Percentiles rank a stretch among this genome's conserved stretches.
phyloP scores from a whole-genome alignment of 2,329 filamentous ascomycete genomes.

The Pseudocercospora fijiensis region DNA sequence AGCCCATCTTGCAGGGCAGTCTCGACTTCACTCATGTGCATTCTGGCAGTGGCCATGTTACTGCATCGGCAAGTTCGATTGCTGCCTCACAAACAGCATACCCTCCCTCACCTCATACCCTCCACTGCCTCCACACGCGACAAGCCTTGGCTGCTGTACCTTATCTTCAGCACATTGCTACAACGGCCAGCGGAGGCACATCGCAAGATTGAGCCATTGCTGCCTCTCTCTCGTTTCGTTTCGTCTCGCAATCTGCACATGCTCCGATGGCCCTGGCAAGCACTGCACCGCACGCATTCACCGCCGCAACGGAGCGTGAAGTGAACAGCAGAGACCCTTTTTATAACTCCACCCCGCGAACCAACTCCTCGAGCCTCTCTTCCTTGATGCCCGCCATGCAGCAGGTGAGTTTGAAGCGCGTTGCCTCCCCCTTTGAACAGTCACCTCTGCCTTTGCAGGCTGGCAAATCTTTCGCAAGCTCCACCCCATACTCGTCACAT shows the following conservation, averaged over 20 bases:
- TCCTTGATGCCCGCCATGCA: constrained; percentile 27
- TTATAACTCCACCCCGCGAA: constrained; percentile 25
- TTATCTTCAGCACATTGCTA: constrained; percentile 10
- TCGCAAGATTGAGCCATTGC: not conserved
- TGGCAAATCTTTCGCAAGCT: not conserved
- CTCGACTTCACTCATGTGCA: not conserved
- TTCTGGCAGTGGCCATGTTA: not conserved
- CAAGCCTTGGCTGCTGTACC: too few relatives aligned
- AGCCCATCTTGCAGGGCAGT: not conserved
- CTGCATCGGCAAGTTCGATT: not conserved
- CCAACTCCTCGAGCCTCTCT: constrained; percentile 13
- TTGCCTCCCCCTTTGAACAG: not conserved
- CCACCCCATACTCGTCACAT: too few relatives aligned
- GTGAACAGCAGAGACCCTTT: constrained; percentile 20
- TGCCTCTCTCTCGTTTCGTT: not conserved
- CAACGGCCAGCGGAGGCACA: not conserved
- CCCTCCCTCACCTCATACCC: not conserved
- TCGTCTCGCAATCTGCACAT: not conserved
- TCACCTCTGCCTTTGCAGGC: not conserved
- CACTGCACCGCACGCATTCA: constrained; percentile 3
- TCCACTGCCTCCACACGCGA: not conserved
- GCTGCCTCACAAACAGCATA: constrained; percentile 7
- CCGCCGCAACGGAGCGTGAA: not conserved
- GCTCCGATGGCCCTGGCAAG: constrained; percentile 5
- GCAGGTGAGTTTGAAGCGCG: constrained; percentile 24